These are phyloP conservation scores for Colletotrichum plurivorum DNA, from an alignment of 2,329 filamentous ascomycete genomes.

Conservation along the genomic window DNA sequence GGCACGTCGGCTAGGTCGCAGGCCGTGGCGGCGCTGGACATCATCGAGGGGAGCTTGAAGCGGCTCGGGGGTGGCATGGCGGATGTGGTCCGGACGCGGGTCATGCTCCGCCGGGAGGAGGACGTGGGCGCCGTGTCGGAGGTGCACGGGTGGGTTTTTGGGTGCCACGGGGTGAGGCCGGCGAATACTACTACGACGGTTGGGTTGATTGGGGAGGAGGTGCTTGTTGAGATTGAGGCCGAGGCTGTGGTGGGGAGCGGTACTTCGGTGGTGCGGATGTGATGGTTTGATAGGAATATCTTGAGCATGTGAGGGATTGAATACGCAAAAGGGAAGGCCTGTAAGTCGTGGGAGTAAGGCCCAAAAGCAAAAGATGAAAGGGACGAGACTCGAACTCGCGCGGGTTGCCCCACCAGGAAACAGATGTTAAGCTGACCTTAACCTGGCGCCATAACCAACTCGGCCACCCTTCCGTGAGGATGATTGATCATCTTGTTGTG, in stretches of 20 bases:
- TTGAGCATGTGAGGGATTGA: too few relatives aligned
- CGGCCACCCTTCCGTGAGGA: constrained; percentile 34
- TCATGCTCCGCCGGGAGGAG: constrained; percentile 27
- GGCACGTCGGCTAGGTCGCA: constrained; percentile 23
- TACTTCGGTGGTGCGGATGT: constrained; percentile 3
- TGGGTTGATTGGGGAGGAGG: constrained; percentile 17
- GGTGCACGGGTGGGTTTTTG: constrained; percentile 26
- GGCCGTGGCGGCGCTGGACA: constrained; percentile 24
- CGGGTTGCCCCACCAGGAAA: constrained; percentile 41
- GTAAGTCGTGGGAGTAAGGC: too few relatives aligned
- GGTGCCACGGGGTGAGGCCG: constrained; percentile 13
- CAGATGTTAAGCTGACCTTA: constrained; percentile 41
- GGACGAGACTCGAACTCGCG: constrained; percentile 41
- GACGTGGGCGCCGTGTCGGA: constrained; percentile 18
- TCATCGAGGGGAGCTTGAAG: constrained; percentile 4
- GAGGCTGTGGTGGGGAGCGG: constrained; percentile 22
- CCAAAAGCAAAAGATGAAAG: constrained; percentile 32
- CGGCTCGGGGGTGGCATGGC: constrained; percentile 23
- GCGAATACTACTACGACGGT: constrained; percentile 13
- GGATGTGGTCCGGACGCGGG: constrained; percentile 34
- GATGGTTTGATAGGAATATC: background rate
- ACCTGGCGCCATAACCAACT: constrained; percentile 41
- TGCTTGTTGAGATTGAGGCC: constrained; percentile 26
- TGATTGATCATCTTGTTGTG: background rate
- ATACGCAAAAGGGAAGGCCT: too few relatives aligned